Percentiles rank a stretch among this genome's conserved stretches.
These are phyloP conservation scores for Eucalyptus rudis DNA, from an alignment of 345 rosid genomes.

Conservation along the genomic window DNA sequence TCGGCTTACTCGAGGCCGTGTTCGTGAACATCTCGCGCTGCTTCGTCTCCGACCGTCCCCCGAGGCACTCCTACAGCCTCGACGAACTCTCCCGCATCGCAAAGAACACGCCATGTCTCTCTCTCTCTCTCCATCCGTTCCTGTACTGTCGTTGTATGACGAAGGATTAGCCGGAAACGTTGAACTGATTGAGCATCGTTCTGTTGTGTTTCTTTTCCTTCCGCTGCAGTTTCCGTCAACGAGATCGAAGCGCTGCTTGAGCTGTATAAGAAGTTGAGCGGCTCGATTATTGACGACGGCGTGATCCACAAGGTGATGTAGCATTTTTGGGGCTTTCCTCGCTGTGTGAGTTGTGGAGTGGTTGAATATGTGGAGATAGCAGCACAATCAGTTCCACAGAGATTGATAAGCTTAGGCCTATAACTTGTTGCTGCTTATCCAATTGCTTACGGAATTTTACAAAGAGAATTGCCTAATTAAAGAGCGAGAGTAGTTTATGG, in stretches of 20 bases:
- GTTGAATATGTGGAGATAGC: not conserved
- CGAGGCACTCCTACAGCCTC: constrained; percentile 3
- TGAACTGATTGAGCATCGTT: no score
- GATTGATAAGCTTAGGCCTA: not conserved
- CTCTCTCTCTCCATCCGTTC: not conserved
- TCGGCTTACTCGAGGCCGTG: constrained; percentile 5
- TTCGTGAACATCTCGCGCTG: constrained; percentile 13
- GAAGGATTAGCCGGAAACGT: no score
- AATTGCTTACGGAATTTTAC: not conserved
- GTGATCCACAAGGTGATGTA: constrained; percentile 36
- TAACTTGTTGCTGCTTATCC: not conserved
- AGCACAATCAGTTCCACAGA: not conserved
- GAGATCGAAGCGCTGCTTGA: constrained; percentile 54
- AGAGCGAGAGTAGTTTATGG: not conserved
- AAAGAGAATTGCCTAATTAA: not conserved
- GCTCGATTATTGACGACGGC: constrained; percentile 51
- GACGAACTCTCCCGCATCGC: constrained; percentile 20
- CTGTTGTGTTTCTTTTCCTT: not conserved
- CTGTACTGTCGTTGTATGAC: no score
- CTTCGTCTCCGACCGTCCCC: constrained; percentile 6
- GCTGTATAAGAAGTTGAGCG: constrained; percentile 43
- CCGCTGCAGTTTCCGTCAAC: constrained; percentile 40
- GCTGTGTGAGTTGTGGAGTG: not conserved
- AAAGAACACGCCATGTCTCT: not conserved
- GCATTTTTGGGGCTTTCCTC: not conserved